A percentile compares a stretch with the other conserved stretches of the same genome.
Conservation (phyloP, 2,329 filamentous ascomycete species). For the Aureobasidium lini region DNA sequence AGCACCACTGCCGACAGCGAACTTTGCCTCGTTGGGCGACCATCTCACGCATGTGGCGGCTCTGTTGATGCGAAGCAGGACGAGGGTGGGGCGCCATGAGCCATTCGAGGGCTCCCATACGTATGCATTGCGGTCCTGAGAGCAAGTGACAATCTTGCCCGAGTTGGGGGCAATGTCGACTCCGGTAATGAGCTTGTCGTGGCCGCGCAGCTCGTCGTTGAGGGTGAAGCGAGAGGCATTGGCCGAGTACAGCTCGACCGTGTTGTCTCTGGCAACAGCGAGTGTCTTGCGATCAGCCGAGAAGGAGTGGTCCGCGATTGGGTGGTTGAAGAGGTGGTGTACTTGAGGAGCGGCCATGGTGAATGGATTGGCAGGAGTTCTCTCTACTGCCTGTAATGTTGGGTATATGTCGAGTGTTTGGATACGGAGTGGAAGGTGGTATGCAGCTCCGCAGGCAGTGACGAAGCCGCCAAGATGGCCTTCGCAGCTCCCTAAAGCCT, state of each 20-base stretch:
- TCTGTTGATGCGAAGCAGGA: constrained; percentile 92
- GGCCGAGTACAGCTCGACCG: constrained; percentile 78
- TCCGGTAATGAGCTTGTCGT: constrained; percentile 94
- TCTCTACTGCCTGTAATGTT: constrained; percentile 81
- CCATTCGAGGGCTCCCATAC: constrained; percentile 85
- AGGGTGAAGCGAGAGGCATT: constrained; percentile 69
- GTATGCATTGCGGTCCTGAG: constrained; percentile 94
- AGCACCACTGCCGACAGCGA: constrained; percentile 92
- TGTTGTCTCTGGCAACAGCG: constrained; percentile 83
- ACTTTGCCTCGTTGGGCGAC: constrained; percentile 95
- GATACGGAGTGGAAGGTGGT: neutral
- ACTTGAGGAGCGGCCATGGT: constrained; percentile 81
- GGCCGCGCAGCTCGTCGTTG: constrained; percentile 87
- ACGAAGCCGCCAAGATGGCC: neutral
- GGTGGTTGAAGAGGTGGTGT: constrained; percentile 92
- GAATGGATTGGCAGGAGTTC: constrained; percentile 67
- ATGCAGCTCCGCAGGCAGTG: neutral
- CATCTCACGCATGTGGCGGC: constrained; percentile 95
- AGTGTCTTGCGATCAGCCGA: constrained; percentile 82
- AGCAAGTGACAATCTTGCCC: constrained; percentile 94
- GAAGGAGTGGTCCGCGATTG: constrained; percentile 97
- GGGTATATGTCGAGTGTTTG: neutral
- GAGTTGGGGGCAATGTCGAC: constrained; percentile 89
- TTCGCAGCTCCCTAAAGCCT: too few species aligned
- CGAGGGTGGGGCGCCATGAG: constrained; percentile 94